A percentile compares a stretch with the other conserved stretches of the same genome.
Conservation (phyloP, 2,329 filamentous ascomycete species). For the Apiospora saccharicola region DNA sequence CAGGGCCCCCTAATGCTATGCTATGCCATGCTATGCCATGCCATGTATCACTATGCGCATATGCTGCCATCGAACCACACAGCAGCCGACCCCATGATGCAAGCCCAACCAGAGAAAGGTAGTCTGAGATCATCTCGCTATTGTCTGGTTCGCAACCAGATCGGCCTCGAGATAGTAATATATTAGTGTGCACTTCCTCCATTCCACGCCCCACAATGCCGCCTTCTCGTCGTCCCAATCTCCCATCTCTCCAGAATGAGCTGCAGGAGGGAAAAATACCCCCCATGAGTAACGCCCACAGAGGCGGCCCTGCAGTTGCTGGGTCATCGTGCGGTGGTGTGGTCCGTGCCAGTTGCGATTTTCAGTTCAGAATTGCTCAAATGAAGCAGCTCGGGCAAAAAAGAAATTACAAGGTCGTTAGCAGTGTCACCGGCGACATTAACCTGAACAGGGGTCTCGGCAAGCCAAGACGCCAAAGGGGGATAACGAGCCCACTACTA, state of each 20-base stretch:
- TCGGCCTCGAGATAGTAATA: constrained; percentile 1
- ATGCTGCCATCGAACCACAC: constrained; percentile 6
- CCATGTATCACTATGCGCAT: constrained; percentile 12
- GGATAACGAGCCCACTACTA: constrained; percentile 14
- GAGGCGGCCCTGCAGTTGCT: constrained; percentile 29
- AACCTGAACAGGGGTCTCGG: constrained; percentile 12
- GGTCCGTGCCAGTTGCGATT: constrained; percentile 34
- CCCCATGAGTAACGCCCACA: constrained; percentile 8
- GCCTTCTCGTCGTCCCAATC: constrained; percentile 14
- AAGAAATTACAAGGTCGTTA: constrained; percentile 43
- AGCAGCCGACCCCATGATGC: constrained; percentile 2
- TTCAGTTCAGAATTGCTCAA: constrained; percentile 34
- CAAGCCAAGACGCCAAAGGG: constrained; percentile 18
- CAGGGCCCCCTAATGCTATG: constrained; percentile 1
- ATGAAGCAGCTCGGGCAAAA: constrained; percentile 39
- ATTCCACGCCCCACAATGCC: constrained; percentile 5
- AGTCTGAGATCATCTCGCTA: constrained; percentile 1
- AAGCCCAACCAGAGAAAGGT: neutral
- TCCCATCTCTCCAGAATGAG: constrained; percentile 17
- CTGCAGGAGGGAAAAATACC: neutral
- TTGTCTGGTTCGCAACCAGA: constrained; percentile 12
- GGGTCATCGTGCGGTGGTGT: constrained; percentile 36
- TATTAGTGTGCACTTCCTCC: constrained; percentile 1
- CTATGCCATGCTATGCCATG: constrained; percentile 9
- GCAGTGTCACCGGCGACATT: constrained; percentile 35